phyloP scores from a whole-genome alignment of 495 filamentous ascomycete species.

The Talaromyces ruber region DNA sequence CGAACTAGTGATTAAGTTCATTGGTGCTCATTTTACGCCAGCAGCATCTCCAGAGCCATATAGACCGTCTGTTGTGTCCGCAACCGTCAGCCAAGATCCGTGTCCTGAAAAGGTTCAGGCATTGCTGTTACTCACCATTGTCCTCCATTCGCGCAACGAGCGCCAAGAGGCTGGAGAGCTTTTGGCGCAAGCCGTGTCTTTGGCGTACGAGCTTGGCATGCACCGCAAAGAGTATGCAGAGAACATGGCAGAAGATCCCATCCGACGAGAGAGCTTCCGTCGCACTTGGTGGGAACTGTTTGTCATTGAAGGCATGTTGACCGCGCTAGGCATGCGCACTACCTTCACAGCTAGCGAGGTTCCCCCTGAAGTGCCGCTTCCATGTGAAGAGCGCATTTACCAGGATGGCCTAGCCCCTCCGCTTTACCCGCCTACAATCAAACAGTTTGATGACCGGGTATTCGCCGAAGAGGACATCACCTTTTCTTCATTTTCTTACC shows the following conservation, averaged over 20 bases:
- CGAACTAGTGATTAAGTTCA: slow-evolving; percentile 40
- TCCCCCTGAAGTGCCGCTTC: slow-evolving; percentile 29
- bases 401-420: slow-evolving; percentile 31
- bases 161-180: slow-evolving; percentile 57
- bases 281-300: slow-evolving; percentile 92
- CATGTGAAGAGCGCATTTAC: slow-evolving; percentile 41
- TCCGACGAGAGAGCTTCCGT: slow-evolving; percentile 68
- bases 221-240: slow-evolving; percentile 48
- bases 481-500: slow-evolving; percentile 39
- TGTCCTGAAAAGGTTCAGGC: slow-evolving; percentile 57
- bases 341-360: slow-evolving; percentile 26
- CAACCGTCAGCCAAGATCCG: slow-evolving; percentile 24
- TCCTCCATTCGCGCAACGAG: slow-evolving; percentile 66
- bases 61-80: slow-evolving; percentile 26
- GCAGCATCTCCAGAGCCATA: slow-evolving; percentile 32
- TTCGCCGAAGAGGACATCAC: slow-evolving; percentile 38
- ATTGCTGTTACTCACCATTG: slow-evolving; percentile 66
- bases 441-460: slow-evolving; percentile 35
- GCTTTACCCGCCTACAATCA: slow-evolving; percentile 24
- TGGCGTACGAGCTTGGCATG: slow-evolving; percentile 69
- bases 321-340: slow-evolving; percentile 33
- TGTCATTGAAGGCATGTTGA: slow-evolving; percentile 57
- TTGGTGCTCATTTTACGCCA: slow-evolving; percentile 35
- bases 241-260: slow-evolving; percentile 37
- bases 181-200: slow-evolving; percentile 54